These are phyloP conservation scores for Cadophora sp. DNA, from an alignment of 2,329 filamentous ascomycete species.

Conservation along the genomic window DNA sequence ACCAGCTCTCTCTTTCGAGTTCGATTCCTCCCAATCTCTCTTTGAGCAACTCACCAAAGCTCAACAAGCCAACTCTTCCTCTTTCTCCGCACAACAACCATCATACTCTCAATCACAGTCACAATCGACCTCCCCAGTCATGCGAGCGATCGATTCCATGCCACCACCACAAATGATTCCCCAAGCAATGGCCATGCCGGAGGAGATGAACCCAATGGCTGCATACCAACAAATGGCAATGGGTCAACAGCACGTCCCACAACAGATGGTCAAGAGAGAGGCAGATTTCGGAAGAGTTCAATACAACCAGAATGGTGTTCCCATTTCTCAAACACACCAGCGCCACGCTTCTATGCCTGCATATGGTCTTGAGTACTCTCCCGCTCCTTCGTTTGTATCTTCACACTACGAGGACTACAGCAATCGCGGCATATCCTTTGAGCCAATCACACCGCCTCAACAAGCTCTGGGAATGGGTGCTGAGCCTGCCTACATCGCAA, in stretches of 20 bases:
- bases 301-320: conserved; percentile 92
- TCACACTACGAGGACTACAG: conserved; percentile 98
- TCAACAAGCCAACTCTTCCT: conserved; percentile 97
- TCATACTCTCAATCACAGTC: conserved; percentile 62
- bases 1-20: conserved; percentile 96
- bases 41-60: conserved; percentile 99
- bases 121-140: conserved; percentile 86
- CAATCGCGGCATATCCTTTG: conserved; percentile 93
- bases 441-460: conserved; percentile 95
- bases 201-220: conserved; percentile 69
- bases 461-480: conserved; percentile 80
- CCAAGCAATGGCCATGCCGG: conserved; percentile 59
- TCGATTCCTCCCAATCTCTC: conserved; percentile 97
- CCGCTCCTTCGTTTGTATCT: conserved; percentile 97
- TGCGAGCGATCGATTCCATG: conserved; percentile 93
- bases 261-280: conserved; percentile 85
- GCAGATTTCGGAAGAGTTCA: conserved; percentile 81
- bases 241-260: conserved; percentile 63
- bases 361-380: conserved; percentile 94
- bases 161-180: conserved; percentile 86
- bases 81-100: conserved; percentile 82
- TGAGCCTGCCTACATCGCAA: conserved; percentile 96
- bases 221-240: conserved; percentile 74
- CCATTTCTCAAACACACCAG: conserved; percentile 82
- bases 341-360: conserved; percentile 98